A percentile compares a stretch with the other conserved stretches of the same genome.
Conservation (phyloP, 1,284 basidiomycete species). For the Gymnopus androsaceus region DNA sequence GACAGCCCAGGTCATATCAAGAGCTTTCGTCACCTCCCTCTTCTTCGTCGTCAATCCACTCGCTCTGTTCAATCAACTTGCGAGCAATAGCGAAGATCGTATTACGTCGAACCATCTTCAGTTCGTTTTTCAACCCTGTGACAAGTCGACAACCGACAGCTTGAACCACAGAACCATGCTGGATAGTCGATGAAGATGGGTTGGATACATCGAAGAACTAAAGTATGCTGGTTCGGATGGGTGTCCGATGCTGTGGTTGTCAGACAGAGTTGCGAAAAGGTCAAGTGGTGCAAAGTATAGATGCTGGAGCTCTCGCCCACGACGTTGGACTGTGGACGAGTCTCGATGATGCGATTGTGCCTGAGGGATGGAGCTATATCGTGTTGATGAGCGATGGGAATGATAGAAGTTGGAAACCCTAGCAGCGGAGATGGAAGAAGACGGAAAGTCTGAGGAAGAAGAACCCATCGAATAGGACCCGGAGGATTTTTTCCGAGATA, state of each 20-base stretch:
- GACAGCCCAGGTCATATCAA: no score
- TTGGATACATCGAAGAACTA: neutral
- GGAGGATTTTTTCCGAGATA: no score
- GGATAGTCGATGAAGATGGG: neutral
- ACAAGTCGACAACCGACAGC: constrained; percentile 2
- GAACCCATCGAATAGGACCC: no score
- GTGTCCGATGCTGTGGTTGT: neutral
- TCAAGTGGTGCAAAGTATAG: neutral
- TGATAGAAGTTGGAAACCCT: no score
- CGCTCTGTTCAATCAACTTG: neutral
- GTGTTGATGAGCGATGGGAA: neutral
- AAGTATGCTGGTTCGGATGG: neutral
- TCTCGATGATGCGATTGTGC: neutral
- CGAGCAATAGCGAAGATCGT: neutral
- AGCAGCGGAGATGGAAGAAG: no score
- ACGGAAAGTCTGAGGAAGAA: no score
- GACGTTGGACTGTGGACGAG: neutral
- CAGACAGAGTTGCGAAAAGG: neutral
- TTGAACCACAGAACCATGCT: neutral
- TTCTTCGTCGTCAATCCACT: neutral
- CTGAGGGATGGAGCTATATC: neutral
- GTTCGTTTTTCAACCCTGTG: constrained; percentile 1
- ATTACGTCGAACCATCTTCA: neutral
- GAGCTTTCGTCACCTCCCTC: neutral
- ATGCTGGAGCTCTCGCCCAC: neutral